Evolutionary conservation across 2,329 filamentous ascomycete species (phyloP).

Genomic region (Alternaria brassicicola): DNA sequence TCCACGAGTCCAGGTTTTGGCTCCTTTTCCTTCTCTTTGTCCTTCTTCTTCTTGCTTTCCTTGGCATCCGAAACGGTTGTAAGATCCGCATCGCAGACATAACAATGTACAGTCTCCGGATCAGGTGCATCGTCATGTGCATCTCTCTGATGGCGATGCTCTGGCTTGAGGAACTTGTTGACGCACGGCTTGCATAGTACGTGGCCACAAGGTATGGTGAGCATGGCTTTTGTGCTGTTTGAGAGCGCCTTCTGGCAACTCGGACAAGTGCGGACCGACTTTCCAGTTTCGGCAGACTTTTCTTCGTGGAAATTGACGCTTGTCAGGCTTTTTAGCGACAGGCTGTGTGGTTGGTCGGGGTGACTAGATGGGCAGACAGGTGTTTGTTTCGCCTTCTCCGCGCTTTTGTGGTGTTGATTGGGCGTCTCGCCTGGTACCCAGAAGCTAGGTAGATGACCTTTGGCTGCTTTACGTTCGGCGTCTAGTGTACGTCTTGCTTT

Average conservation of each 20-base stretch:
- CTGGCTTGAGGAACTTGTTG: conserved; percentile 73
- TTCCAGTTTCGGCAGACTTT: conserved; percentile 58
- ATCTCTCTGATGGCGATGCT: conserved; percentile 43
- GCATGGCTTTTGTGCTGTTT: conserved; percentile 80
- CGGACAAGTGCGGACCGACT: conserved; percentile 70
- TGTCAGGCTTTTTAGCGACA: conserved; percentile 79
- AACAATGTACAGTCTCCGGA: conserved; percentile 69
- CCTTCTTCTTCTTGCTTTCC: conserved; percentile 49
- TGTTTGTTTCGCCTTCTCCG: conserved; percentile 61
- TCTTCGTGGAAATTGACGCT: conserved; percentile 79
- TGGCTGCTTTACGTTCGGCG: conserved; percentile 69
- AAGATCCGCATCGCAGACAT: conserved; percentile 85
- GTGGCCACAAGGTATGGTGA: conserved; percentile 89
- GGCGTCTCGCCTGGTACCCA: conserved; percentile 90
- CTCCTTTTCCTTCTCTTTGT: conserved; percentile 63
- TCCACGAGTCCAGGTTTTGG: conserved; percentile 76
- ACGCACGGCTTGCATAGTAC: conserved; percentile 87
- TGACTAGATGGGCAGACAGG: conserved; percentile 80
- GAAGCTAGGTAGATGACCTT: conserved; percentile 79
- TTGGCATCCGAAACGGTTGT: conserved; percentile 50
- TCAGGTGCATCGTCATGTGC: conserved; percentile 65
- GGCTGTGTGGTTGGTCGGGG: conserved; percentile 69
- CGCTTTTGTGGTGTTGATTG: conserved; percentile 55
- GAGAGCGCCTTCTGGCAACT: conserved; percentile 82
- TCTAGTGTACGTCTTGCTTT: conserved; percentile 74